Evolutionary conservation across 345 rosid genomes (phyloP).

Genomic region (Conringia planisiliqua): DNA sequence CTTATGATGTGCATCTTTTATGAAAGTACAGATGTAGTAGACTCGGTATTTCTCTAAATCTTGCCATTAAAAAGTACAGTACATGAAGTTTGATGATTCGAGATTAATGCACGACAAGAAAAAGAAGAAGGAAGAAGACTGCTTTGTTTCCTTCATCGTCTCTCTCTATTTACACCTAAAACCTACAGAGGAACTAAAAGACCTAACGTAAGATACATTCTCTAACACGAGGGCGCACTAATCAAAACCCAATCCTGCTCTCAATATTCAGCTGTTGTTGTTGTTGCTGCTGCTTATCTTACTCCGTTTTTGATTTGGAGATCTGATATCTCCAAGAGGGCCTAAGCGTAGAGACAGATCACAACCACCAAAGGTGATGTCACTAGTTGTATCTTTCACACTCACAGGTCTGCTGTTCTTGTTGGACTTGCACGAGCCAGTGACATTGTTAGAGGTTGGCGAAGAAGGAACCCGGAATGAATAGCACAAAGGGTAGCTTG

Average conservation of each 20-base stretch:
- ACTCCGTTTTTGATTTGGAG: conserved; percentile 32
- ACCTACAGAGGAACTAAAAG: neutral
- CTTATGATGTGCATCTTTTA: neutral
- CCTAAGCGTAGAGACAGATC: conserved; percentile 81
- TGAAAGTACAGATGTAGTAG: neutral
- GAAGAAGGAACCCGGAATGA: conserved; percentile 2
- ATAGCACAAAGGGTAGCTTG: conserved; percentile 30
- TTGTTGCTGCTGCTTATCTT: conserved; percentile 18
- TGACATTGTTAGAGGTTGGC: conserved; percentile 8
- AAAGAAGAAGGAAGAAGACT: neutral
- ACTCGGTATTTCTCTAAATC: neutral
- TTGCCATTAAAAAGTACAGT: neutral
- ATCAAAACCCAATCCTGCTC: neutral
- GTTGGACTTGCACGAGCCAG: conserved; percentile 9
- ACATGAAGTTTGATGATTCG: neutral
- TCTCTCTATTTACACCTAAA: conserved; percentile 21
- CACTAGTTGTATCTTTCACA: neutral
- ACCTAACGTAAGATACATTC: neutral
- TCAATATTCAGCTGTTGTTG: conserved; percentile 1
- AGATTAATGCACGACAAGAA: neutral
- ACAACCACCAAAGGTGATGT: conserved; percentile 33
- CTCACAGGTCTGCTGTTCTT: conserved; percentile 20
- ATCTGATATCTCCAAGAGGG: conserved; percentile 36
- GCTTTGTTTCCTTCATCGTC: neutral
- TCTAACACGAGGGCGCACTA: neutral